phyloP scores from a whole-genome alignment of 2,329 filamentous ascomycete species.

The Stachybotrys elegans region DNA sequence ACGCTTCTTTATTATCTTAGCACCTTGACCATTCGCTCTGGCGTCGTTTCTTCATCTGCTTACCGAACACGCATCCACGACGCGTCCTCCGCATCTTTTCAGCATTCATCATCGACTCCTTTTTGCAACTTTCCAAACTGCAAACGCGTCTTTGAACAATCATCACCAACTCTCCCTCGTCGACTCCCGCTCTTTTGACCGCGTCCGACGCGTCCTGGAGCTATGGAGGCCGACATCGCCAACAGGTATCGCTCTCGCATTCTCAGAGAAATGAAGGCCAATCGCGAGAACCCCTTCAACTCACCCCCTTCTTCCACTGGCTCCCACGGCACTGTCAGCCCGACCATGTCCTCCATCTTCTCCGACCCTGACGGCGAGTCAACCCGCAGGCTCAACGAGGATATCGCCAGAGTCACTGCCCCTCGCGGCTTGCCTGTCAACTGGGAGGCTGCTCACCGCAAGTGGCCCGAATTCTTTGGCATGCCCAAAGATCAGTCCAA shows the following conservation, averaged over 20 bases:
- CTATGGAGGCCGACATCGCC: slow-evolving; percentile 37
- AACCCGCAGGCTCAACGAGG: slow-evolving; percentile 44
- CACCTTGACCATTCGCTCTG: too few relatives aligned
- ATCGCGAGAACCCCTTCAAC: slow-evolving; percentile 52
- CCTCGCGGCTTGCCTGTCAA: slow-evolving; percentile 35
- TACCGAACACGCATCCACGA: too few relatives aligned
- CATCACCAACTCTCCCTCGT: slow-evolving; percentile 4
- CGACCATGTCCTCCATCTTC: slow-evolving; percentile 48
- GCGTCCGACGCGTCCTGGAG: slow-evolving; percentile 18
- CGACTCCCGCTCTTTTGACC: slow-evolving; percentile 14
- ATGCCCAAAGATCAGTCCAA: slow-evolving; percentile 28
- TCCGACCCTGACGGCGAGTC: slow-evolving; percentile 50
- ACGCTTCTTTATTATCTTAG: too few relatives aligned
- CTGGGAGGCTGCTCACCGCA: slow-evolving; percentile 40
- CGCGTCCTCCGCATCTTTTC: too few relatives aligned
- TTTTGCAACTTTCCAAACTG: too few relatives aligned
- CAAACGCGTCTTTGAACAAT: too few relatives aligned
- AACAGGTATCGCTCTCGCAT: slow-evolving; percentile 42
- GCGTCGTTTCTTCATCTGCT: too few relatives aligned
- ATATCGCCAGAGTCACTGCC: slow-evolving; percentile 39
- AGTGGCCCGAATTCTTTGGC: slow-evolving; percentile 48
- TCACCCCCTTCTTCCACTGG: slow-evolving; percentile 54
- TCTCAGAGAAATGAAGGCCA: slow-evolving; percentile 46
- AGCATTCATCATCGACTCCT: slow-evolving; percentile 15
- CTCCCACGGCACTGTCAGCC: slow-evolving; percentile 51